Evolutionary conservation across 371 early-diverging fungal species (phyloP).

Genomic region (Nosema muscidifuracis): DNA sequence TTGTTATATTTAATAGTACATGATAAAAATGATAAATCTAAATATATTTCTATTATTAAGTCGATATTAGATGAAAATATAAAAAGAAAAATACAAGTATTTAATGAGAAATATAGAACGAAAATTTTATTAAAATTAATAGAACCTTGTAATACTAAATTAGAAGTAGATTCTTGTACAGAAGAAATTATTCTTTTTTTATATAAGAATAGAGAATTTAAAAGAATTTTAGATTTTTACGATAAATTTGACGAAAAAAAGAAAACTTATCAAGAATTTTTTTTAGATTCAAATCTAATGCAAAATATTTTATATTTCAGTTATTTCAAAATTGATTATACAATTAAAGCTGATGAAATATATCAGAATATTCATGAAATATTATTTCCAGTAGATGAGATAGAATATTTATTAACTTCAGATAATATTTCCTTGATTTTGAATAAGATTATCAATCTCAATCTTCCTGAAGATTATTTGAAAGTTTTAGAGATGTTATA

Average conservation of each 20-base stretch:
- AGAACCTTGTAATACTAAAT: no score
- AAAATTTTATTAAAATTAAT: no score
- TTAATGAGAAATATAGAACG: no score
- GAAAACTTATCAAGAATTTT: no score
- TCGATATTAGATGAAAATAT: no score
- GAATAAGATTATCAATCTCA: neutral
- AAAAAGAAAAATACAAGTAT: no score
- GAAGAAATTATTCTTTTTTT: neutral
- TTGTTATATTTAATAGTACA: neutral
- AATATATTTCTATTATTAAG: no score
- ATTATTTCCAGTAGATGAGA: neutral
- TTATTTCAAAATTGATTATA: neutral
- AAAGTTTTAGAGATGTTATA: neutral
- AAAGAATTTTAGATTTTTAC: neutral
- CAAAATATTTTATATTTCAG: neutral
- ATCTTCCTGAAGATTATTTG: neutral
- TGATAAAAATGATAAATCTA: neutral
- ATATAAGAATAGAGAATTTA: constrained; percentile 10
- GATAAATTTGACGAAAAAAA: no score
- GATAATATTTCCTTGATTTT: neutral
- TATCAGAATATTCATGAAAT: neutral
- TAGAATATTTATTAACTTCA: neutral
- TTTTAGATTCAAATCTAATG: no score
- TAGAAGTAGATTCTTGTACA: no score
- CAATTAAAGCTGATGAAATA: neutral